Conservation (phyloP, 345 rosid species). For the thale cress (Arabidopsis thaliana) region TAIR10.1 NC_003075.7:2490001-2490500, state of each 20-base stretch:
- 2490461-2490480: constrained; percentile 87
- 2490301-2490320: constrained; percentile 79
- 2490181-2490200: not conserved
- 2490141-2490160: not conserved
- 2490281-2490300: constrained; percentile 76
- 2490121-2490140: not conserved
- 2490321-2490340: constrained; percentile 94
- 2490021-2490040: not conserved
- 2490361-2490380: constrained; percentile 18
- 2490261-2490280: constrained; percentile 76
- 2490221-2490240: constrained; percentile 72
- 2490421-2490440: not conserved
- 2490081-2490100: not conserved
- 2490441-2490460: constrained; percentile 13
- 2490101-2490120: constrained; percentile 12
- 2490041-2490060: not conserved
- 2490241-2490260: constrained; percentile 69
- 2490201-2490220: constrained; percentile 10
- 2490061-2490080: not conserved
- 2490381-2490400: constrained; percentile 11
- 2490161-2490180: not conserved
- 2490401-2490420: not conserved
- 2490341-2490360: constrained; percentile 87
- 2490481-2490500: constrained; percentile 90
- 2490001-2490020: constrained; percentile 57